Evolutionary conservation across 768 basidiomycete genomes (phyloP), one percentile per base, ranked within the genome.

Genomic region (Suillus occidentalis): DNA sequence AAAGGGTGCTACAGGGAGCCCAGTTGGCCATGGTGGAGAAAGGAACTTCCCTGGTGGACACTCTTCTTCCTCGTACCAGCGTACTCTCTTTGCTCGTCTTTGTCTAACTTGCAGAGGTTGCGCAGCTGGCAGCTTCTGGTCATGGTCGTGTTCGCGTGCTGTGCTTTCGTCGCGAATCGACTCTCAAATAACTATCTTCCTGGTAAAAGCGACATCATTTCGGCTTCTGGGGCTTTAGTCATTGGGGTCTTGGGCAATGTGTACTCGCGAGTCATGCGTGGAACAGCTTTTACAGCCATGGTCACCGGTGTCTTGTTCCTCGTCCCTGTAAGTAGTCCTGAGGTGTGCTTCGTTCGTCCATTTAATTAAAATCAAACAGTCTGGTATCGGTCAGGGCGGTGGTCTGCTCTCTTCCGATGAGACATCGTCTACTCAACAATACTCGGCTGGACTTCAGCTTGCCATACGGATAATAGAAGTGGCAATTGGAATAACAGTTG

Each of bases 251-350:
- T 92, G 42, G 92, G 91, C 56, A 94, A 94, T 71, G 71, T 88
- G n/a, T 94, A 93, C 72, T 92, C 91, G 42, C 84, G 92, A 20
- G 75, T 89, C 20, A 80, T 88, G 64, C 82, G 87, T 36, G 92
- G 92, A 61, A 94, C 92, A 3, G 92, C 94, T 4, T 95, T 95
- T 74, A 93, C 92, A 0, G 87, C 89, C 13, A 95, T 94, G 91
- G 90, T 94, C n/a, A 91, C 93, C 3, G 91, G 91, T n/a, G 89
- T 96, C n/a, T 77, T 94, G 57, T 94, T 95, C 76, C 80, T 95
- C 25, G 93, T 95, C 13, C 93, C 94, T 56, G 94, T 94, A 74
- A 74, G 91, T 79, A 56, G 49, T 59, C 43, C 8, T 50, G 53
- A 40, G 28, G 9, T 34, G n/a, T 36, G 20, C 13, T 40, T 13